Evolutionary conservation across 106 monocot species (phyloP).

Genomic region (Amphibolis antarctica): DNA sequence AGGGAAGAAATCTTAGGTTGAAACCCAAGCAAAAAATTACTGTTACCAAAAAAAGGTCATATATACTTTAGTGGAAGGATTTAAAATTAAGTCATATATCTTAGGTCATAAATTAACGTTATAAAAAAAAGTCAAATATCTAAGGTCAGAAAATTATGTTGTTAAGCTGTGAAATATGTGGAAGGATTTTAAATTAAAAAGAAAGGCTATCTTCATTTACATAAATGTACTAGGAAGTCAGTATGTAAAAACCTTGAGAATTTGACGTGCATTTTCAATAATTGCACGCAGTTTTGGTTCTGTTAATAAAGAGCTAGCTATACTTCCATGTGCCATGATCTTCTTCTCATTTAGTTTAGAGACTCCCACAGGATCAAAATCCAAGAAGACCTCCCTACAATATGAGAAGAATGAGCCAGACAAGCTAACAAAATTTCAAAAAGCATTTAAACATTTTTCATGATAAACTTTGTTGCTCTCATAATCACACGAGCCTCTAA

Average conservation of each 20-base stretch:
- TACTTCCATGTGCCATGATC: neutral
- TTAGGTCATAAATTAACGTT: too few species aligned
- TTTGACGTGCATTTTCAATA: slow-evolving; percentile 14
- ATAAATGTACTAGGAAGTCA: neutral
- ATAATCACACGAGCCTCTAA: too few species aligned
- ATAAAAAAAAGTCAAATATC: too few species aligned
- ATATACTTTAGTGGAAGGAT: too few species aligned
- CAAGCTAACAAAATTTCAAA: neutral
- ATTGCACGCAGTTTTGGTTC: slow-evolving; percentile 8
- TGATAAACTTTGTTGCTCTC: neutral
- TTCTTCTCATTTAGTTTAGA: slow-evolving; percentile 13
- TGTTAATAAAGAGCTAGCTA: slow-evolving; percentile 5
- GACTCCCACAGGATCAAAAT: slow-evolving; percentile 7
- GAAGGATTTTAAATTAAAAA: neutral
- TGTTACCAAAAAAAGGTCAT: too few species aligned
- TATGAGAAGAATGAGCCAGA: neutral
- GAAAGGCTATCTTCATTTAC: neutral
- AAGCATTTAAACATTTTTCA: neutral
- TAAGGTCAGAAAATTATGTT: too few species aligned
- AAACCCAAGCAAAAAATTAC: too few species aligned
- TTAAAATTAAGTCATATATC: too few species aligned
- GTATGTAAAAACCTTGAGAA: slow-evolving; percentile 1
- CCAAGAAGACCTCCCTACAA: slow-evolving; percentile 13
- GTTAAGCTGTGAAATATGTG: too few species aligned
- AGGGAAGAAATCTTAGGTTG: too few species aligned